Evolutionary conservation across 805 yeast species (phyloP), one percentile per base, ranked within the genome.

Genomic region (Hanseniaspora jakobsenii): DNA sequence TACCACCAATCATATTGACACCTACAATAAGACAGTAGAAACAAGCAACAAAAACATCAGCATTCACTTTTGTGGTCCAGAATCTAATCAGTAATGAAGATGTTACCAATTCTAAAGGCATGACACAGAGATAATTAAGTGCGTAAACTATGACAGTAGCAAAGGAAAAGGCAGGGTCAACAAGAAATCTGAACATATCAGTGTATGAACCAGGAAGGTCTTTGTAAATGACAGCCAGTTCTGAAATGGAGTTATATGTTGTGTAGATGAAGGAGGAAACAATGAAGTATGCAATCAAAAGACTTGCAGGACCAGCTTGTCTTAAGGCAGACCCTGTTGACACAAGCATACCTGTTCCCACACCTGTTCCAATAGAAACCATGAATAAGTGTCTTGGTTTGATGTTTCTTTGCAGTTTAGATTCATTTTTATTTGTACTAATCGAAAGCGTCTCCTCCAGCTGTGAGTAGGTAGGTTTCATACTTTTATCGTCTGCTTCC

Each of bases 291-390:
- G 82, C 77, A 31, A 78, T 66, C 37, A 80, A 62, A 36, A 73
- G 51, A 38, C 72, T 72, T 12, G 73, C 82, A 3, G 86, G 84
- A 24, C 86, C 86, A 50, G 80, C 79, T 12, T 64, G 59, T 26
- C 61, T 56, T 50, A 81, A 66, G 2, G 81, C 71, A 16, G 65
- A 60, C 31, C 84, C 85, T 12, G 76, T 66, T 52, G 86, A 85
- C 39, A 81, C 77, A 51, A 81, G 73, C 46, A 80, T 61, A 57
- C 89, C 87, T 2, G 85, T 77, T 51, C 89, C 89, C 40, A 79
- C 75, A 52, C 80, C 75, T 27, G 84, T 86, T 47, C 91, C 47
- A 13, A 44, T 31, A 22, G 40, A 32, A 13, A 44, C 35, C 22
- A 37, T 17, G 9, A 44, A 44, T 21, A 44, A 26, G 18, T 37